Evolutionary conservation across 371 early-diverging fungal genomes (phyloP).

Genomic region (Racocetra persica): DNA sequence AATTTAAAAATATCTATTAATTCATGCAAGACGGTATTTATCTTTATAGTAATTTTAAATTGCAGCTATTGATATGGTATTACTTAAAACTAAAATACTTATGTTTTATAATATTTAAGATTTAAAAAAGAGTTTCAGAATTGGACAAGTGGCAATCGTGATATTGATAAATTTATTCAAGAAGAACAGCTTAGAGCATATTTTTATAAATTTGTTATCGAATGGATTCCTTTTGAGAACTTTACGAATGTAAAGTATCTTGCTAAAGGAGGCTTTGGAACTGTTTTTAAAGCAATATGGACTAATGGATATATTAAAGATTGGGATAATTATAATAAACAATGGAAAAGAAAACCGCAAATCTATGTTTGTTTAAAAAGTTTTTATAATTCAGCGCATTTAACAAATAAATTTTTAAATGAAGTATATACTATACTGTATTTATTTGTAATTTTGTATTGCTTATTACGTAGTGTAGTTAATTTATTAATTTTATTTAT

Average conservation of each 20-base stretch:
- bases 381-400: neutral
- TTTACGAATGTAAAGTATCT: neutral
- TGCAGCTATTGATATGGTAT: too few relatives aligned
- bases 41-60: too few relatives aligned
- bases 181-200: neutral
- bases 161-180: conserved; percentile 17
- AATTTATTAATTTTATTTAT: neutral
- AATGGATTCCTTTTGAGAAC: conserved; percentile 16
- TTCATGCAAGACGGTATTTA: too few relatives aligned
- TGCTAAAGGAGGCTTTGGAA: neutral
- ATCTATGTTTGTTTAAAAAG: neutral
- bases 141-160: neutral
- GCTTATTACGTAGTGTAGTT: too few relatives aligned
- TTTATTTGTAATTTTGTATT: neutral
- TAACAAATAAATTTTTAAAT: neutral
- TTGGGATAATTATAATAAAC: neutral
- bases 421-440: neutral
- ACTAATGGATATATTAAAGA: neutral
- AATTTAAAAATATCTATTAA: too few relatives aligned
- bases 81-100: too few relatives aligned
- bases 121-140: neutral
- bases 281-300: conserved; percentile 13
- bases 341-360: too few relatives aligned
- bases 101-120: too few relatives aligned
- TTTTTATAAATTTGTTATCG: neutral